A percentile compares a stretch with the other conserved stretches of the same genome.
Evolutionary conservation across 805 yeast genomes (phyloP).

Genomic region (Wickerhamomyces queroliae): DNA sequence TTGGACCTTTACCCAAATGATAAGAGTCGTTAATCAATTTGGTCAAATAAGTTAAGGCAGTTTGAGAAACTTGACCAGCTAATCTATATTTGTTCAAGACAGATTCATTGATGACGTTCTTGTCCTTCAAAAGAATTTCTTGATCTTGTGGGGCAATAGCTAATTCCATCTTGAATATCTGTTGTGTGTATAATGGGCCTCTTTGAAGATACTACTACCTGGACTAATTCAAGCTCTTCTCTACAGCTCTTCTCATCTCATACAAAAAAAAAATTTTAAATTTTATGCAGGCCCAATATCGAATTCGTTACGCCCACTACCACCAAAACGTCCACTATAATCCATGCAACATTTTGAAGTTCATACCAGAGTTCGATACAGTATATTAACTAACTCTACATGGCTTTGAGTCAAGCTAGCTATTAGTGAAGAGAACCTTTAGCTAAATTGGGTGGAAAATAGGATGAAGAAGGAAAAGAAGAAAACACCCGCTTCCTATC

Average conservation of each 20-base stretch:
- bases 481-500: too few species aligned
- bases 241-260: too few species aligned
- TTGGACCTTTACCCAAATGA: conserved; percentile 43
- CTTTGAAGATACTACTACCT: too few species aligned
- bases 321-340: conserved; percentile 1
- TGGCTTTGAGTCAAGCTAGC: too few species aligned
- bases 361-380: too few species aligned
- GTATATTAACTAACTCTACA: too few species aligned
- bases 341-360: too few species aligned
- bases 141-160: conserved; percentile 73
- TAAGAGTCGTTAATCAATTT: conserved; percentile 68
- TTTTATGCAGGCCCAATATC: conserved; percentile 3
- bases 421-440: too few species aligned
- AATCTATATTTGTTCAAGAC: conserved; percentile 78
- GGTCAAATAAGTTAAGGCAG: conserved; percentile 63
- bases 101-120: conserved; percentile 55
- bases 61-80: conserved; percentile 87
- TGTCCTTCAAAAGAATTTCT: conserved; percentile 63
- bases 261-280: conserved; percentile 4
- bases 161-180: conserved; percentile 60
- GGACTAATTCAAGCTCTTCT: too few species aligned
- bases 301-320: conserved; percentile 6
- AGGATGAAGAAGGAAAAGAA: too few species aligned
- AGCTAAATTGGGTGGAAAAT: too few species aligned
- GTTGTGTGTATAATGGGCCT: neutral